These are phyloP conservation scores for Macrotyloma uniflorum DNA, from an alignment of 306 rosid species.

Conservation along the genomic window DNA sequence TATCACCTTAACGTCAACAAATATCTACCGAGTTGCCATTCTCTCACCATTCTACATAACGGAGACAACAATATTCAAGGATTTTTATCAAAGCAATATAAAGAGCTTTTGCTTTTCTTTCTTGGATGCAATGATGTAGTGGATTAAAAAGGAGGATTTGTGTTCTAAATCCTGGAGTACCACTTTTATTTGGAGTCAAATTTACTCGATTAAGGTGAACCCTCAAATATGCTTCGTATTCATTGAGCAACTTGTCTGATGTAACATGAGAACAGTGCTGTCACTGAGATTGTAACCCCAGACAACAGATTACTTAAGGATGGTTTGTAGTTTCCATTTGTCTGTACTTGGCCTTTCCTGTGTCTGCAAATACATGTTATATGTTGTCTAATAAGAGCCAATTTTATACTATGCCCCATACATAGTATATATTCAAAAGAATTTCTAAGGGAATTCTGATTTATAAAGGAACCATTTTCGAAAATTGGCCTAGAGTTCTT, in stretches of 20 bases:
- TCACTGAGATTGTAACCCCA: slow-evolving; percentile 37
- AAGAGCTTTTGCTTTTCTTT: no score
- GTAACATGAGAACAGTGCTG: not conserved
- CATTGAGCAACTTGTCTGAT: not conserved
- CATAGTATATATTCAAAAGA: not conserved
- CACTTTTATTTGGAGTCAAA: not conserved
- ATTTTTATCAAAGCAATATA: not conserved
- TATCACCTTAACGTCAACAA: not conserved
- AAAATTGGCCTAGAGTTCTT: no score
- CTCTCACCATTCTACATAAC: not conserved
- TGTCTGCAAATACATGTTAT: not conserved
- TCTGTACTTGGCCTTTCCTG: not conserved
- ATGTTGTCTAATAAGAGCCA: not conserved
- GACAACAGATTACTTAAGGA: slow-evolving; percentile 21
- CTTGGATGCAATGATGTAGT: not conserved
- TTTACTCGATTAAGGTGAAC: slow-evolving; percentile 22
- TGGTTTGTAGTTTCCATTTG: not conserved
- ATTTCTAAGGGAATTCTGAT: not conserved
- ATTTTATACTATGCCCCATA: not conserved
- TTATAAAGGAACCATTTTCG: not conserved
- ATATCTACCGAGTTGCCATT: not conserved
- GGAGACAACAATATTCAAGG: not conserved
- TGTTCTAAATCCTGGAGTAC: not conserved
- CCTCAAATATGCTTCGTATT: not conserved
- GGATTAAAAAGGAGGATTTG: not conserved